Evolutionary conservation across 129 eudicot species (phyloP), one percentile per base, ranked within the genome.

Genomic region (Escallonia rubra): DNA sequence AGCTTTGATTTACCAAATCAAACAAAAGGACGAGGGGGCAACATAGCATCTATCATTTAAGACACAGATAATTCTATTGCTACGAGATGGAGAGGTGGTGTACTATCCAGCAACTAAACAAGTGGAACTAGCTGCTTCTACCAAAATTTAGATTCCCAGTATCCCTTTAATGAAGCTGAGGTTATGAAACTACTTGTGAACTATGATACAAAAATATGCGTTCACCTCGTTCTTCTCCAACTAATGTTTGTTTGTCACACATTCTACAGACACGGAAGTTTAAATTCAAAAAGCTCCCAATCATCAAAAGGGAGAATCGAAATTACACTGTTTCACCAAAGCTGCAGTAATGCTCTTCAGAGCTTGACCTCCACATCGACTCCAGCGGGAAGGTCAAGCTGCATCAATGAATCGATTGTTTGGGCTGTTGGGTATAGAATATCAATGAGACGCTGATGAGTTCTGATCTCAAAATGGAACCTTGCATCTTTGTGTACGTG

Each of bases 351-450:
- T 23, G 61, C 64, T 23, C 47, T 64, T 82, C 74, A 92, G 58
- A 88, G 91, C 95, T 89, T 89, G 67, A 93, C 95, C 78, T 93
- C 90, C 38, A 89, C 98, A 74, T 94, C 97, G 9, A 94, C 99
- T 55, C 90, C 99, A 66, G 93, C 90, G 68, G 96, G 93, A 69
- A 94, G 85, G 74, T 94, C 99, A n/a, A 89, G 95, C 76, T 71
- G 93, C 97, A 89, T 84, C 79, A 94, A 71, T 2, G 95, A 79
- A 68, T 94, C 97, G 3, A 89, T 87, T 10, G 97, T 89, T 75
- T 94, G 86, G 46, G 96, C 99, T 74, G 99, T 94, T 5, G 97
- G 97, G 76, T 87, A 78, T 61, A 86, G 80, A 65, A 94, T 94
- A 76, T 94, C 97, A 49, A 94, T 89, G 41, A 94, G 85, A 49